These are phyloP conservation scores for Coccomyxa subellipsoidea DNA, from an alignment of 163 green algal species.

Conservation along the genomic window DNA sequence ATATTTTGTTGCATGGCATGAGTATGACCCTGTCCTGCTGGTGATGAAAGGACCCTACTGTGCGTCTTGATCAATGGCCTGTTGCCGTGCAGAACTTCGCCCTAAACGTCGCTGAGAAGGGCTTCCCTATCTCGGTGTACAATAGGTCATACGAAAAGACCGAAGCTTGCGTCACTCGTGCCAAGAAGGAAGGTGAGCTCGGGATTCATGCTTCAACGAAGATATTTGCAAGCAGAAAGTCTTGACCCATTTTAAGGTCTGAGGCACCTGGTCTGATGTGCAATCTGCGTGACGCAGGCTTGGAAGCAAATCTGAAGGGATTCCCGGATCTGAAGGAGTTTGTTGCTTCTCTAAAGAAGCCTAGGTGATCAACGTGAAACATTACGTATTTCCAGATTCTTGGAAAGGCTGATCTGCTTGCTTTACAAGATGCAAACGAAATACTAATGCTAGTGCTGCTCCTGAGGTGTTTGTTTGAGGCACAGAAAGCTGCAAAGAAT, in stretches of 20 bases:
- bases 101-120: conserved; percentile 97
- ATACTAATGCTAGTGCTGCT: too few relatives aligned
- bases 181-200: conserved; percentile 82
- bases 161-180: conserved; percentile 81
- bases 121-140: conserved; percentile 96
- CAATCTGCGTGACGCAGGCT: conserved; percentile 36
- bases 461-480: too few relatives aligned
- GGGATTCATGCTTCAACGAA: neutral
- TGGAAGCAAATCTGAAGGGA: conserved; percentile 71
- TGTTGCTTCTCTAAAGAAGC: conserved; percentile 80
- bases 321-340: conserved; percentile 93
- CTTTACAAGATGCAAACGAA: too few relatives aligned
- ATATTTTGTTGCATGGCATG: neutral
- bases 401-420: too few relatives aligned
- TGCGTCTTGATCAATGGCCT: neutral
- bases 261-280: neutral
- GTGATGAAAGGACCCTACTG: neutral
- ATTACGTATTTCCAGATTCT: too few relatives aligned
- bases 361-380: too few relatives aligned
- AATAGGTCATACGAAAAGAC: conserved; percentile 94
- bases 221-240: neutral
- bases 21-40: neutral
- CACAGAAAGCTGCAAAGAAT: too few relatives aligned
- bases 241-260: too few relatives aligned
- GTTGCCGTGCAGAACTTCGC: conserved; percentile 89